A percentile compares a stretch with the other conserved stretches of the same genome.
These are phyloP conservation scores for Chaetomiaceae sp. DNA, from an alignment of 2,329 filamentous ascomycete genomes.

Conservation along the genomic window DNA sequence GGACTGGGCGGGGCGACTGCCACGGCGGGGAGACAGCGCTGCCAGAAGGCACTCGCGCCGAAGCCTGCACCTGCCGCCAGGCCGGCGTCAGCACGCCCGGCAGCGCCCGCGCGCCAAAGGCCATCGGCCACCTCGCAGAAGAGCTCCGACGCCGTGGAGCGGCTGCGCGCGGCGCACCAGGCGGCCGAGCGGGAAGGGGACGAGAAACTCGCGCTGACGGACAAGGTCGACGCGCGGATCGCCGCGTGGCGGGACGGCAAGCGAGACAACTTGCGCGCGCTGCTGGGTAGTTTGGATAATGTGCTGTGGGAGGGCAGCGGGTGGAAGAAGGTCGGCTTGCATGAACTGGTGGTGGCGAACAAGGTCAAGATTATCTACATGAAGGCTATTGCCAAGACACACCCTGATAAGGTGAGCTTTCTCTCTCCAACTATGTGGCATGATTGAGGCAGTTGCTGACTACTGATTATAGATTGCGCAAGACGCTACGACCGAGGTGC, in stretches of 20 bases:
- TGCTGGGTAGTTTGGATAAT: constrained; percentile 79
- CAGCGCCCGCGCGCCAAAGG: constrained; percentile 40
- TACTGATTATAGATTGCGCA: constrained; percentile 51
- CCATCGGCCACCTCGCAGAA: constrained; percentile 42
- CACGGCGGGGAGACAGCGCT: constrained; percentile 80
- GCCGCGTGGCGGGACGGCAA: constrained; percentile 85
- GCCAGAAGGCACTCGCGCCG: constrained; percentile 77
- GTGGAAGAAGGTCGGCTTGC: constrained; percentile 96
- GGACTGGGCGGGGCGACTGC: constrained; percentile 83
- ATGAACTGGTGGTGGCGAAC: constrained; percentile 84
- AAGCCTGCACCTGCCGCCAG: constrained; percentile 47
- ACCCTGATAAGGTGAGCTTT: constrained; percentile 87
- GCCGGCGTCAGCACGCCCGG: constrained; percentile 41
- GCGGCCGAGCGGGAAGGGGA: constrained; percentile 84
- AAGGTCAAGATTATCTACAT: constrained; percentile 98
- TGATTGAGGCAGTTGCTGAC: not conserved
- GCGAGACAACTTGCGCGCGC: constrained; percentile 82
- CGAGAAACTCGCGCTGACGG: constrained; percentile 84
- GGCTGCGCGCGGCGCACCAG: constrained; percentile 76
- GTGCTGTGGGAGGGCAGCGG: constrained; percentile 89
- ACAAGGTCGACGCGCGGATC: constrained; percentile 77
- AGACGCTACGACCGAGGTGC: constrained; percentile 60
- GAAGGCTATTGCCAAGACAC: constrained; percentile 98
- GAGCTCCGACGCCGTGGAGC: constrained; percentile 72
- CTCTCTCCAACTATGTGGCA: not conserved